Percentiles rank a stretch among this genome's conserved stretches.
phyloP scores from a whole-genome alignment of 1,284 basidiomycete species.

The Sporisorium sorghi region DNA sequence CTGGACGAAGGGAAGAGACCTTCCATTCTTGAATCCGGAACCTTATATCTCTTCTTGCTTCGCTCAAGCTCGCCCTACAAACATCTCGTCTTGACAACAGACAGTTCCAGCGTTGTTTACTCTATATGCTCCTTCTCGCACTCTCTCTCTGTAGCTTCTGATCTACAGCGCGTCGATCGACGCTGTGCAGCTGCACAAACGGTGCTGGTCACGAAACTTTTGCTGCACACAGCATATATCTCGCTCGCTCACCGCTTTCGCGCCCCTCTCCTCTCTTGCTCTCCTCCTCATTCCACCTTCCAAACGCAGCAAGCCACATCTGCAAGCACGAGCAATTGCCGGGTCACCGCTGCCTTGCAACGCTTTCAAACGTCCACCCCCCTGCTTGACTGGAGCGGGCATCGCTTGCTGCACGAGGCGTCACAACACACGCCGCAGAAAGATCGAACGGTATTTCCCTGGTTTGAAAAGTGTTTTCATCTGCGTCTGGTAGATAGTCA shows the following conservation, averaged over 20 bases:
- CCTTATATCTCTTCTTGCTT: conserved; percentile 22
- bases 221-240: conserved; percentile 44
- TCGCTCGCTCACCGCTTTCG: neutral
- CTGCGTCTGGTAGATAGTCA: conserved; percentile 30
- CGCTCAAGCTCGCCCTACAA: neutral
- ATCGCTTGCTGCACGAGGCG: conserved; percentile 11
- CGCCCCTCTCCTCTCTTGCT: neutral
- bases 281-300: neutral
- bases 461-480: neutral
- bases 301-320: conserved; percentile 13
- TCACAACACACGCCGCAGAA: neutral
- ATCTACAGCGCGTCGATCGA: conserved; percentile 33
- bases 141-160: neutral
- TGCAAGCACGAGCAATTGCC: conserved; percentile 13
- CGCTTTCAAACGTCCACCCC: neutral
- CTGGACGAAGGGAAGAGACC: conserved; percentile 7
- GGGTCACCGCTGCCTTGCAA: neutral
- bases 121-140: conserved; percentile 11
- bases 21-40: neutral
- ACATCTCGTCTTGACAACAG: neutral
- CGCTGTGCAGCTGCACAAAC: conserved; percentile 15
- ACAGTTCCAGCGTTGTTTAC: neutral
- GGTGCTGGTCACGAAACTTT: conserved; percentile 31
- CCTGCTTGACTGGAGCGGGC: conserved; percentile 10
- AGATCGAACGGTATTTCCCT: conserved; percentile 1